phyloP scores from a whole-genome alignment of 2,329 filamentous ascomycete genomes.

The Fusarium sp. region DNA sequence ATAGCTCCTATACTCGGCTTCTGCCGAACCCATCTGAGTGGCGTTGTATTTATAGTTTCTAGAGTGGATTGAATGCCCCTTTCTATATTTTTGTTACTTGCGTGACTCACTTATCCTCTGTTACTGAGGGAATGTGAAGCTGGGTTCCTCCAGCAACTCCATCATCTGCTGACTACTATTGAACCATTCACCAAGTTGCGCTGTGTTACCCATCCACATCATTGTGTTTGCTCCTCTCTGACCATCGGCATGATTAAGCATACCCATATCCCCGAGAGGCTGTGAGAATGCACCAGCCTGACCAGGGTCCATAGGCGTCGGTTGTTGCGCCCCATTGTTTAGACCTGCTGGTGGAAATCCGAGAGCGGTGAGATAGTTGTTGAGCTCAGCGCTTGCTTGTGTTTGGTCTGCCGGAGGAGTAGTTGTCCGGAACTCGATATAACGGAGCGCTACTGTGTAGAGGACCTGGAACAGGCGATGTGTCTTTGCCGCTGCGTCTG shows the following conservation, averaged over 20 bases:
- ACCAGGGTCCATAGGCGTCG: conserved; percentile 16
- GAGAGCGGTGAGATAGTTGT: conserved; percentile 59
- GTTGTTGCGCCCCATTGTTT: conserved; percentile 29
- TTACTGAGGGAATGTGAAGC: conserved; percentile 42
- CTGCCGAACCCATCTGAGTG: not conserved
- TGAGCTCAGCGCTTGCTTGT: conserved; percentile 50
- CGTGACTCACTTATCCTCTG: not conserved
- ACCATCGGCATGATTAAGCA: conserved; percentile 27
- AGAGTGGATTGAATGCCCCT: too few species aligned
- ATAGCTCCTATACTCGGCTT: not conserved
- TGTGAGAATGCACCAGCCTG: conserved; percentile 30
- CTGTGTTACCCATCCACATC: conserved; percentile 55
- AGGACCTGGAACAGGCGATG: conserved; percentile 70
- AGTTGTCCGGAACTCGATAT: conserved; percentile 65
- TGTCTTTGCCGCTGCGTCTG: conserved; percentile 64
- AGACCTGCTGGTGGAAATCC: conserved; percentile 54
- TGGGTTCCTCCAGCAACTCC: conserved; percentile 51
- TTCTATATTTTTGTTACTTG: not conserved
- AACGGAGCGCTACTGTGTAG: conserved; percentile 68
- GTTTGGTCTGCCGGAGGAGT: conserved; percentile 49
- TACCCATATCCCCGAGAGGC: conserved; percentile 16
- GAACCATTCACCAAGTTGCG: conserved; percentile 55
- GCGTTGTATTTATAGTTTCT: not conserved
- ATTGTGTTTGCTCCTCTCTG: conserved; percentile 41
- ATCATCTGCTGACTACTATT: conserved; percentile 55